Evolutionary conservation across 345 rosid species (phyloP).

Genomic region (Aquilaria sinensis): DNA sequence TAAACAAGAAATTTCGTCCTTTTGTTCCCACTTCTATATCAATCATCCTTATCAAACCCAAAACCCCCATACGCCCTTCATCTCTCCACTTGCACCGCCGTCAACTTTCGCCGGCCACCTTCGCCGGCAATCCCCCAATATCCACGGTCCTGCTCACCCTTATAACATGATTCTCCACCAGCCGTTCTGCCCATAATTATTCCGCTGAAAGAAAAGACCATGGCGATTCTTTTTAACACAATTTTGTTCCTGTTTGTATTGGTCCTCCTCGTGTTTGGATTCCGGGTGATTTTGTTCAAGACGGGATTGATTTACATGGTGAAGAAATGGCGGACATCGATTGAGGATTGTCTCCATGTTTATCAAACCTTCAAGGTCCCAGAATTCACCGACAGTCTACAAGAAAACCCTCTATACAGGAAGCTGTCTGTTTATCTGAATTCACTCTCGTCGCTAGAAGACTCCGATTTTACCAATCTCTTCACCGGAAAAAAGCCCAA

Average conservation of each 20-base stretch:
- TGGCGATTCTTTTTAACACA: slow-evolving; percentile 30
- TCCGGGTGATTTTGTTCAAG: slow-evolving; percentile 42
- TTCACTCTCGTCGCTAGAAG: slow-evolving; percentile 60
- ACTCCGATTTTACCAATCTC: slow-evolving; percentile 80
- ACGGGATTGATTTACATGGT: slow-evolving; percentile 46
- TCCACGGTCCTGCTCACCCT: neutral
- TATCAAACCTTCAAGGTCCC: slow-evolving; percentile 71
- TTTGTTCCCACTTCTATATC: neutral
- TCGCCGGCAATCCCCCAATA: too few species aligned
- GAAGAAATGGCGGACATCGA: slow-evolving; percentile 42
- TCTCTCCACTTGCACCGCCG: neutral
- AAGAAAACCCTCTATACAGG: slow-evolving; percentile 54
- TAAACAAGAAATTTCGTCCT: neutral
- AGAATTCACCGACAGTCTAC: slow-evolving; percentile 52
- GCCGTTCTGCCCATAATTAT: too few species aligned
- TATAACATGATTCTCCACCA: neutral
- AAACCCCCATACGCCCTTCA: neutral
- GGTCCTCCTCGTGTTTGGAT: slow-evolving; percentile 14
- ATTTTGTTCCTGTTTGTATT: slow-evolving; percentile 16
- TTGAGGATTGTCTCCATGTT: slow-evolving; percentile 50
- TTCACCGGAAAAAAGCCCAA: slow-evolving; percentile 55
- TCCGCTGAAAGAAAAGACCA: slow-evolving; percentile 2
- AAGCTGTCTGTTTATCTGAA: slow-evolving; percentile 48
- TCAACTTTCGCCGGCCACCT: too few species aligned
- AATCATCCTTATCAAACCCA: neutral